Base-by-base conservation (phyloP, 345 rosid genomes). In the Salix suchowensis region DNA sequence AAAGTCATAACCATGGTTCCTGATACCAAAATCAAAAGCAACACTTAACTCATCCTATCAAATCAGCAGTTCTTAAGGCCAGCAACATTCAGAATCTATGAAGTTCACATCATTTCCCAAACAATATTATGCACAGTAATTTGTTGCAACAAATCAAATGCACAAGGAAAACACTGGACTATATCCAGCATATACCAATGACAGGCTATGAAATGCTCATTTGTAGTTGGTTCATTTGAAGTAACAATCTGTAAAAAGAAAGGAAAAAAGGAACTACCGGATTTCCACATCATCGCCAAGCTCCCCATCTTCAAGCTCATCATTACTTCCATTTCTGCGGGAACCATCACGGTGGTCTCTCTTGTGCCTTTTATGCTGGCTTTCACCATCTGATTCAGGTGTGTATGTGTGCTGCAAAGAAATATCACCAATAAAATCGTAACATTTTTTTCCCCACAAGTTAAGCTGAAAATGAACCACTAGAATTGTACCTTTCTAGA, bases 261-360 rank as follows among this genome's bases (percentile, higher is more conserved):
- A 54, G 60, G 46, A 26, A 7, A 16, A 60, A 7, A 61, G 62
- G 13, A 78, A 79, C 83, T 89, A 88, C 78, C 70, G 79, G 76
- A 91, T 91, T 86, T 96, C 99, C 46, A 97, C 97, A 64, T 92
- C 98, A 75, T 90, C 95, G 18, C 98, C 98, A 61, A 96, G 83
- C 78, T 96, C 98, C 50, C 99, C 99, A 85, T 96, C 99, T 81
- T 94, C 98, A 46, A 96, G 89, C 74, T 96, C 98, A 1, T 93
- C 96, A 67, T 88, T 64, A 67, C 88, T 91, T 1, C 91, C 84
- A 87, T 81, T 84, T 84, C 92, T 84, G 24, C 94, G 93, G 50
- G 89, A 78, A 74, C 91, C 77, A 70, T 91, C 95, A 26, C 89
- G 83, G 69, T 92, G 89, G 32, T 93, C 99, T 81, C 92, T 92